Conservation (phyloP, 257 asterid species). For the Solanum chaucha region DNA sequence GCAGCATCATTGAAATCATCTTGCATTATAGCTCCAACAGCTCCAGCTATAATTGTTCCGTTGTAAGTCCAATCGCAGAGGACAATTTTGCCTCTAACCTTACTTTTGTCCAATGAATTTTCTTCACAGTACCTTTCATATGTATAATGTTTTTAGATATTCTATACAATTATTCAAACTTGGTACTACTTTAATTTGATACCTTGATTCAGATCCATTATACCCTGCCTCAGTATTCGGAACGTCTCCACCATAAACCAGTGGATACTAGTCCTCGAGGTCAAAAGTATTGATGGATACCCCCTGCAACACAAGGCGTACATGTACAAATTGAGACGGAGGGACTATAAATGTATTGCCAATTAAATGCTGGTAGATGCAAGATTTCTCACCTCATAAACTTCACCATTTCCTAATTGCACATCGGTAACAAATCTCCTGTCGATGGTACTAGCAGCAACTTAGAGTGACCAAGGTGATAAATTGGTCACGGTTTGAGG, state of each 20-base stretch:
- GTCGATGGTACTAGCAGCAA: constrained; percentile 58
- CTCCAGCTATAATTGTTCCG: constrained; percentile 22
- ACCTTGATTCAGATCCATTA: constrained; percentile 26
- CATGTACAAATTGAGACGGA: background rate
- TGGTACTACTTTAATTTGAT: background rate
- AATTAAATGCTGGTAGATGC: background rate
- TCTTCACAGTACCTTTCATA: constrained; percentile 26
- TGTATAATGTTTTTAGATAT: background rate
- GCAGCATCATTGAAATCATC: constrained; percentile 25
- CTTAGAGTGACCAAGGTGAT: constrained; percentile 59
- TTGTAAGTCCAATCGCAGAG: constrained; percentile 28
- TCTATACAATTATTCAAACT: background rate
- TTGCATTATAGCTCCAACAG: constrained; percentile 38
- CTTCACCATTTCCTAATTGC: constrained; percentile 42
- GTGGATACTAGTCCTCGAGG: constrained; percentile 35
- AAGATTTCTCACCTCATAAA: constrained; percentile 11
- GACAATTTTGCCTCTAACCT: constrained; percentile 35
- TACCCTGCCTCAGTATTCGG: constrained; percentile 31
- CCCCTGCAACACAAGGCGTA: constrained; percentile 39
- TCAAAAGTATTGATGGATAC: constrained; percentile 42
- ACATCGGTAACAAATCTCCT: constrained; percentile 44
- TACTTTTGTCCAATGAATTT: constrained; percentile 24
- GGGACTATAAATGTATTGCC: background rate
- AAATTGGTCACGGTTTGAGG: constrained; percentile 21
- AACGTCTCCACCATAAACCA: constrained; percentile 70